A percentile compares a stretch with the other conserved stretches of the same genome.
These are phyloP conservation scores for Penicillium macrosclerotiorum DNA, from an alignment of 495 filamentous ascomycete genomes.

Conservation along the genomic window DNA sequence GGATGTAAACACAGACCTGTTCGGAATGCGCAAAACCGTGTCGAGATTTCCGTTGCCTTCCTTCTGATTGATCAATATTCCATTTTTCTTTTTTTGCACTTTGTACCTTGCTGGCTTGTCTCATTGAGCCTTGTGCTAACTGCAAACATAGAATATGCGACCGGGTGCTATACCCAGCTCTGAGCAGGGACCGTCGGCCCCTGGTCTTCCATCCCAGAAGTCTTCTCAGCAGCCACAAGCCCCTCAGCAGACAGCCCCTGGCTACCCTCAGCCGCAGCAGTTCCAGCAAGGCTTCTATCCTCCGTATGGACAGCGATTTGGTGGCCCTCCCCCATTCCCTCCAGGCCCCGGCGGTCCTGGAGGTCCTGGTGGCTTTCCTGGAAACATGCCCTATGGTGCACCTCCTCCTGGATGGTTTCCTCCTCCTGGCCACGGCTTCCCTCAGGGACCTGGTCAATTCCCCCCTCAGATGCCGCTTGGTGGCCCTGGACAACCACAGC, in stretches of 20 bases:
- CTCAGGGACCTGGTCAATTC: constrained; percentile 59
- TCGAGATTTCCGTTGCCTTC: constrained; percentile 99
- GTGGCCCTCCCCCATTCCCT: constrained; percentile 61
- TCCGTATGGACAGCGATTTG: constrained; percentile 56
- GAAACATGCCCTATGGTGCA: constrained; percentile 59
- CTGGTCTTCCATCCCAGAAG: constrained; percentile 39
- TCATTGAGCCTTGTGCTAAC: constrained; percentile 24
- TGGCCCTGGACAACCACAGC: constrained; percentile 49
- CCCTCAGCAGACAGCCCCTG: constrained; percentile 42
- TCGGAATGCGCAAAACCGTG: constrained; percentile 88
- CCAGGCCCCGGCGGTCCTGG: constrained; percentile 48
- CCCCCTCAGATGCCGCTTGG: constrained; percentile 52
- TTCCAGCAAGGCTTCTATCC: constrained; percentile 47
- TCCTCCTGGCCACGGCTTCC: constrained; percentile 77
- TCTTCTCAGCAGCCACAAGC: constrained; percentile 42
- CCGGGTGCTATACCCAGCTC: constrained; percentile 16
- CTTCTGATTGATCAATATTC: constrained; percentile 68
- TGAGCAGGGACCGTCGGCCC: constrained; percentile 33
- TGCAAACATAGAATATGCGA: constrained; percentile 37
- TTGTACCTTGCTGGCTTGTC: constrained; percentile 3
- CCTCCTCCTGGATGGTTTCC: constrained; percentile 78
- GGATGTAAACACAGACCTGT: constrained; percentile 59
- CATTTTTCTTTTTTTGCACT: neutral
- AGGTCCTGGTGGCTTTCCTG: constrained; percentile 37
- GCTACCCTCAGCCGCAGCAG: constrained; percentile 52